phyloP scores from a whole-genome alignment of 768 basidiomycete genomes.

The Fomitopsis pulvina region DNA sequence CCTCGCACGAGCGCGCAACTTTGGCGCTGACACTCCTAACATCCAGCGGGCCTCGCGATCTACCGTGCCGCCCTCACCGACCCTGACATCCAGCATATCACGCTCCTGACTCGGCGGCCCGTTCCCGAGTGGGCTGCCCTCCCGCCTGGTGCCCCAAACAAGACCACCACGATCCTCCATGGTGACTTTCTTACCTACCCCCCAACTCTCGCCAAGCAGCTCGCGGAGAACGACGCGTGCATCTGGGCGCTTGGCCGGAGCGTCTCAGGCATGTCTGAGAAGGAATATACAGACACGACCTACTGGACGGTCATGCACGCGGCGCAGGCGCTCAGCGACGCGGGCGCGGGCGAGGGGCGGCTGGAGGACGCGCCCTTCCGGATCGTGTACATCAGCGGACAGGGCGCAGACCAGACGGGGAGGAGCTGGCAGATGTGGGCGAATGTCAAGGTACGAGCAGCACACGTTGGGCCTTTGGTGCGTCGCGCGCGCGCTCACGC shows the following conservation, averaged over 20 bases:
- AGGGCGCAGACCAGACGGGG: conserved; percentile 29
- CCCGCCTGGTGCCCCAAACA: conserved; percentile 18
- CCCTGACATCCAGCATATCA: conserved; percentile 22
- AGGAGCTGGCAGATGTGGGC: conserved; percentile 25
- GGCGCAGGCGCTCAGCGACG: conserved; percentile 22
- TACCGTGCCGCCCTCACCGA: conserved; percentile 26
- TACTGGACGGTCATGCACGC: conserved; percentile 28
- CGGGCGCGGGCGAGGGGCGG: conserved; percentile 18
- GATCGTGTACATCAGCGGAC: conserved; percentile 34
- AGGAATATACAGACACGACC: conserved; percentile 27
- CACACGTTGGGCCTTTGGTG: not conserved
- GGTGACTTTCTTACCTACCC: conserved; percentile 27
- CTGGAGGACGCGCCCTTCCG: conserved; percentile 23
- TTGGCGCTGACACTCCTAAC: not conserved
- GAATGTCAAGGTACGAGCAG: conserved; percentile 29
- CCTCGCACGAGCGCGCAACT: not conserved
- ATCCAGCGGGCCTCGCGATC: conserved; percentile 27
- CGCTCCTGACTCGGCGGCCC: conserved; percentile 27
- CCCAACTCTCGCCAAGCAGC: conserved; percentile 18
- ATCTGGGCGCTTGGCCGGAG: conserved; percentile 30
- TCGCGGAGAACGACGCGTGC: conserved; percentile 28
- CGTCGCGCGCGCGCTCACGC: not conserved
- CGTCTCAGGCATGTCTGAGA: conserved; percentile 22
- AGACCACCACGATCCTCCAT: conserved; percentile 26
- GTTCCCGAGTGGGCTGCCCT: conserved; percentile 26